phyloP scores from a whole-genome alignment of 2,329 filamentous ascomycete species.

The Pseudocercospora macadamiae region DNA sequence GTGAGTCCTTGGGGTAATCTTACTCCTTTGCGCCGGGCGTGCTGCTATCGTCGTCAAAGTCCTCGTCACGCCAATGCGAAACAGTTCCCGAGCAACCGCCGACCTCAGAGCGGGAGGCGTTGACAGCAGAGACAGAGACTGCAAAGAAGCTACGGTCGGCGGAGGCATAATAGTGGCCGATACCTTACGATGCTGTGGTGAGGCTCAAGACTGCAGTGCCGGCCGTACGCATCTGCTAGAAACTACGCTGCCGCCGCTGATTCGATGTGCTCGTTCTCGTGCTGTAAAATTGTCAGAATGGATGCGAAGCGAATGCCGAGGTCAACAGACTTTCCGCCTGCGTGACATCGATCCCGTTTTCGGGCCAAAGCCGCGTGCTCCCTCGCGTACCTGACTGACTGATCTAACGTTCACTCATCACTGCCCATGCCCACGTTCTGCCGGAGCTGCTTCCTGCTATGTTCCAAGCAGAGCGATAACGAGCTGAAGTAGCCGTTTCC shows the following conservation, averaged over 20 bases:
- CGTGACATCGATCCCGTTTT: not conserved
- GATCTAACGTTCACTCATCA: too few species aligned
- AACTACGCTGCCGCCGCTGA: not conserved
- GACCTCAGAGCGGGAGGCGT: conserved; percentile 25
- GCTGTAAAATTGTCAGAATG: not conserved
- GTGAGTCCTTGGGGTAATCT: conserved; percentile 10
- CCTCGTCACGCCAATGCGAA: conserved; percentile 21
- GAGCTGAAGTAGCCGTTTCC: not conserved
- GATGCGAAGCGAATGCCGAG: not conserved
- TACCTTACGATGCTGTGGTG: too few species aligned
- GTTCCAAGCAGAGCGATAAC: not conserved
- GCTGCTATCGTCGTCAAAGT: conserved; percentile 23
- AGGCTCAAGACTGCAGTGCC: not conserved
- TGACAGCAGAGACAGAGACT: conserved; percentile 18
- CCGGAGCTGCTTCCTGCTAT: not conserved
- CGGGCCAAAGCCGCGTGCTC: not conserved
- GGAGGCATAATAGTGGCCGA: conserved; percentile 2
- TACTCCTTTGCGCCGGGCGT: conserved; percentile 14
- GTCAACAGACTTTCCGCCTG: not conserved
- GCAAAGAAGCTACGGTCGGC: conserved; percentile 6
- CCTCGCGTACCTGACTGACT: not conserved
- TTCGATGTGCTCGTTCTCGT: not conserved
- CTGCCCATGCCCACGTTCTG: too few species aligned
- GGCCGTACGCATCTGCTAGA: conserved; percentile 12
- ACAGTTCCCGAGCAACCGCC: conserved; percentile 19